These are phyloP conservation scores for Clarireedia monteithiana DNA, from an alignment of 2,329 filamentous ascomycete species.

Conservation along the genomic window DNA sequence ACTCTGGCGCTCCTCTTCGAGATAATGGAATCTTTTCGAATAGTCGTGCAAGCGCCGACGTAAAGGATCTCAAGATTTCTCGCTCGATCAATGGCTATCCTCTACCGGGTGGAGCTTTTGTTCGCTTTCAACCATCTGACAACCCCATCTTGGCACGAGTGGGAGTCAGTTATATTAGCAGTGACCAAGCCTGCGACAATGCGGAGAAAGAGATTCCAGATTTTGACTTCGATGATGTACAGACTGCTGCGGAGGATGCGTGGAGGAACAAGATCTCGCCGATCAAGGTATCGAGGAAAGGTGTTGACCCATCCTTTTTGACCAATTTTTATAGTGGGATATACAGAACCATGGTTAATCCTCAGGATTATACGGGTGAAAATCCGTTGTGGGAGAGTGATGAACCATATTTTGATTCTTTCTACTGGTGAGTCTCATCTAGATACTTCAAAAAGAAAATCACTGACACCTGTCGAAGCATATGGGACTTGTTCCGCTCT, in stretches of 20 bases:
- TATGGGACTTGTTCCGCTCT: constrained; percentile 65
- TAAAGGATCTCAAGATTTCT: constrained; percentile 42
- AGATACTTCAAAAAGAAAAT: neutral
- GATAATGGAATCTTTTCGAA: constrained; percentile 56
- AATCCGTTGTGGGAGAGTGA: constrained; percentile 59
- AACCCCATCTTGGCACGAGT: constrained; percentile 53
- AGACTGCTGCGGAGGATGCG: constrained; percentile 42
- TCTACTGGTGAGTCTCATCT: constrained; percentile 40
- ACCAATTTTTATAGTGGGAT: constrained; percentile 63
- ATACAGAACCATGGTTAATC: constrained; percentile 62
- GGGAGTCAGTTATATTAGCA: constrained; percentile 62
- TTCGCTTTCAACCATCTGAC: constrained; percentile 45
- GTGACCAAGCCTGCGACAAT: constrained; percentile 56
- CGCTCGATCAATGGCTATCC: constrained; percentile 46
- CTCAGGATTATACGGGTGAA: constrained; percentile 67
- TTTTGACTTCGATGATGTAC: constrained; percentile 54
- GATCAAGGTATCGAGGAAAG: constrained; percentile 43
- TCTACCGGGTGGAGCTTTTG: constrained; percentile 54
- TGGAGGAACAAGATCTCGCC: constrained; percentile 56
- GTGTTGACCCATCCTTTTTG: constrained; percentile 46
- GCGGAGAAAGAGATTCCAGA: constrained; percentile 60
- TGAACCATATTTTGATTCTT: constrained; percentile 69
- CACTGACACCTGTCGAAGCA: constrained; percentile 34
- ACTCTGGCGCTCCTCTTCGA: constrained; percentile 47
- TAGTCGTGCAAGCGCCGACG: constrained; percentile 42